Conservation (phyloP, 768 basidiomycete species). For the Boletus barrowsii region DNA sequence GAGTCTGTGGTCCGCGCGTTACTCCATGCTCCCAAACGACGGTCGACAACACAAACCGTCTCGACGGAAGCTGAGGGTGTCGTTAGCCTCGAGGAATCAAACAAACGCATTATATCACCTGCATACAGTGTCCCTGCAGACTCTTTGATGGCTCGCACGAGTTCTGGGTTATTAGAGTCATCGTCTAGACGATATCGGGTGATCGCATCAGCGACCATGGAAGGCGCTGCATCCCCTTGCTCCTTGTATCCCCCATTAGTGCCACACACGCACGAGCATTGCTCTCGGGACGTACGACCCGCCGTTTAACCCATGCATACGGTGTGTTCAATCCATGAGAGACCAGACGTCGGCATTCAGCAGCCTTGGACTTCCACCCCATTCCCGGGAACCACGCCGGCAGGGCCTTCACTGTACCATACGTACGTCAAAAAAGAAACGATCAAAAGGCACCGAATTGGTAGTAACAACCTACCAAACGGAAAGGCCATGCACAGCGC, state of each 20-base stretch:
- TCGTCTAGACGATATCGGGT: background rate
- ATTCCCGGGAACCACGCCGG: constrained; percentile 29
- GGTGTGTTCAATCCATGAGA: constrained; percentile 9
- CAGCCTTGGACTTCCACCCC: constrained; percentile 16
- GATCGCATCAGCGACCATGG: constrained; percentile 16
- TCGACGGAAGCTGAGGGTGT: background rate
- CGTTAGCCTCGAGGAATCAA: constrained; percentile 15
- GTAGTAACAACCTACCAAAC: background rate
- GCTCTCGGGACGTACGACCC: background rate
- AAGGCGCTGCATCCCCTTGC: constrained; percentile 17
- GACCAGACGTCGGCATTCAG: constrained; percentile 6
- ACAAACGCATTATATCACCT: background rate
- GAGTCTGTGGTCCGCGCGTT: constrained; percentile 22
- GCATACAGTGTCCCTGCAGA: background rate
- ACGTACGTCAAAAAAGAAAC: background rate
- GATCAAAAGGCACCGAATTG: background rate
- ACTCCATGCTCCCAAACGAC: constrained; percentile 26
- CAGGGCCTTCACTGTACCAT: constrained; percentile 13
- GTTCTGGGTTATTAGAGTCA: constrained; percentile 2
- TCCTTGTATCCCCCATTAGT: background rate
- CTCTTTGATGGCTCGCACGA: background rate
- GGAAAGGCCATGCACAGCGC: background rate
- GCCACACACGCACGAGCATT: background rate
- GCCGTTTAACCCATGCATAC: constrained; percentile 9
- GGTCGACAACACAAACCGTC: background rate